A percentile compares a stretch with the other conserved stretches of the same genome.
These are phyloP conservation scores for Arthrobotrys conoides DNA, from an alignment of 2,329 filamentous ascomycete genomes.

Conservation along the genomic window DNA sequence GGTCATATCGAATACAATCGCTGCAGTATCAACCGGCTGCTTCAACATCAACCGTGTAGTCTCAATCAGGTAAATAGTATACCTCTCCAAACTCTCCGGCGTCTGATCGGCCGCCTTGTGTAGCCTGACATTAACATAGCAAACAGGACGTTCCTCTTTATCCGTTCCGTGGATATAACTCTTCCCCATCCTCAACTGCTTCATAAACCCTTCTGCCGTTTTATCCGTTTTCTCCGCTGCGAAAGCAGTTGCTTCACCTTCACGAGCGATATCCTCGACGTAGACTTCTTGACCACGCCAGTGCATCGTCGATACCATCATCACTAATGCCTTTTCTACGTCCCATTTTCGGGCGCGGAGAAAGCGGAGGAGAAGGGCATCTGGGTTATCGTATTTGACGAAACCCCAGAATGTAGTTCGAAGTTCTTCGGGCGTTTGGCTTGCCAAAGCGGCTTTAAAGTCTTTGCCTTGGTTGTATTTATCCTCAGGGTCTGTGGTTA, in stretches of 20 bases:
- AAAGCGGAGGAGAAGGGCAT: slow-evolving; percentile 85
- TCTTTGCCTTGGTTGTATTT: slow-evolving; percentile 93
- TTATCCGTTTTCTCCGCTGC: slow-evolving; percentile 69
- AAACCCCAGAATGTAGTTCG: slow-evolving; percentile 82
- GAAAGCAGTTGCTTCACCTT: slow-evolving; percentile 79
- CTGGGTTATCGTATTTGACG: slow-evolving; percentile 89
- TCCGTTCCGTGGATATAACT: slow-evolving; percentile 91
- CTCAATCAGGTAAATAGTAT: slow-evolving; percentile 94
- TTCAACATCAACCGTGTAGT: slow-evolving; percentile 86
- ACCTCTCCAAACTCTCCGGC: slow-evolving; percentile 85
- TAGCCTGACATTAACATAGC: slow-evolving; percentile 84
- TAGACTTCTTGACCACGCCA: slow-evolving; percentile 88
- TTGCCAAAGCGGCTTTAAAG: slow-evolving; percentile 84
- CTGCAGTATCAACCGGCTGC: slow-evolving; percentile 89
- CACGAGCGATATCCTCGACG: slow-evolving; percentile 86
- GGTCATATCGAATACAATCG: slow-evolving; percentile 96
- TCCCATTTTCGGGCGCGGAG: slow-evolving; percentile 95
- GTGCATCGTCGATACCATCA: slow-evolving; percentile 93
- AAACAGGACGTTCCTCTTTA: slow-evolving; percentile 86
- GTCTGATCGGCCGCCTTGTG: slow-evolving; percentile 87
- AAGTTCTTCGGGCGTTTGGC: slow-evolving; percentile 81
- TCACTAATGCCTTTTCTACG: slow-evolving; percentile 89
- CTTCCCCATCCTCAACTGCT: slow-evolving; percentile 89
- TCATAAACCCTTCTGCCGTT: slow-evolving; percentile 78
- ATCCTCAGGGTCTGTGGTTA: slow-evolving; percentile 76